Conservation (phyloP, 768 basidiomycete genomes). For the Podaxis sp. region DNA sequence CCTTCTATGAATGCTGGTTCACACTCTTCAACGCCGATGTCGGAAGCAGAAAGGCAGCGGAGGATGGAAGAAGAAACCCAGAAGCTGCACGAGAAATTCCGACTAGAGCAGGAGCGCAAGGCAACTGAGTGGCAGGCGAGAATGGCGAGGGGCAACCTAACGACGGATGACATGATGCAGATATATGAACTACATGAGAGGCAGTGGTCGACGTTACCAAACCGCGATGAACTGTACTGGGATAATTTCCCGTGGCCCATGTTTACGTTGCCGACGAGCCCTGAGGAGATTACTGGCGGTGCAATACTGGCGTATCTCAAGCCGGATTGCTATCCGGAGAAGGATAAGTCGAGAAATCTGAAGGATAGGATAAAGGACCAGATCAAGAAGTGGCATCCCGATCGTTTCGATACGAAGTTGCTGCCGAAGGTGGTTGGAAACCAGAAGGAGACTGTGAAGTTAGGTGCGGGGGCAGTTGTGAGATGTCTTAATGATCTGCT, state of each 20-base stretch:
- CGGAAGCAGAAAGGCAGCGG: conserved; percentile 59
- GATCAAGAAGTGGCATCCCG: conserved; percentile 78
- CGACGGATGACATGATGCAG: conserved; percentile 54
- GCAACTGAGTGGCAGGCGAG: conserved; percentile 55
- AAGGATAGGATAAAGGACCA: conserved; percentile 79
- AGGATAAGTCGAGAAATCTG: conserved; percentile 46
- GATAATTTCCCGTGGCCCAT: conserved; percentile 75
- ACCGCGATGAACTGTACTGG: conserved; percentile 52
- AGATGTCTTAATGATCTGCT: conserved; percentile 71
- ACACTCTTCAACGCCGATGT: conserved; percentile 22
- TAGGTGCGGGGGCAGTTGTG: conserved; percentile 71
- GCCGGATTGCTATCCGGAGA: conserved; percentile 51
- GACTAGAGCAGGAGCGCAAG: conserved; percentile 60
- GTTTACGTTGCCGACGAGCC: conserved; percentile 49
- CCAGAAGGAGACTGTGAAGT: conserved; percentile 65
- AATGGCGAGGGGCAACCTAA: conserved; percentile 48
- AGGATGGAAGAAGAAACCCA: conserved; percentile 62
- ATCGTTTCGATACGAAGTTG: conserved; percentile 73
- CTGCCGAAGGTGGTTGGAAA: conserved; percentile 60
- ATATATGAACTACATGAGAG: conserved; percentile 61
- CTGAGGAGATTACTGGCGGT: conserved; percentile 59
- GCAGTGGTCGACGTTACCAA: conserved; percentile 52
- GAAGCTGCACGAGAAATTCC: conserved; percentile 68
- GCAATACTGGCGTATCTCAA: conserved; percentile 63
- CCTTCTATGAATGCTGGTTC: conserved; percentile 34